A percentile compares a stretch with the other conserved stretches of the same genome.
These are phyloP conservation scores for Aspergillus thermomutatus DNA, from an alignment of 2,329 filamentous ascomycete species.

Conservation along the genomic window DNA sequence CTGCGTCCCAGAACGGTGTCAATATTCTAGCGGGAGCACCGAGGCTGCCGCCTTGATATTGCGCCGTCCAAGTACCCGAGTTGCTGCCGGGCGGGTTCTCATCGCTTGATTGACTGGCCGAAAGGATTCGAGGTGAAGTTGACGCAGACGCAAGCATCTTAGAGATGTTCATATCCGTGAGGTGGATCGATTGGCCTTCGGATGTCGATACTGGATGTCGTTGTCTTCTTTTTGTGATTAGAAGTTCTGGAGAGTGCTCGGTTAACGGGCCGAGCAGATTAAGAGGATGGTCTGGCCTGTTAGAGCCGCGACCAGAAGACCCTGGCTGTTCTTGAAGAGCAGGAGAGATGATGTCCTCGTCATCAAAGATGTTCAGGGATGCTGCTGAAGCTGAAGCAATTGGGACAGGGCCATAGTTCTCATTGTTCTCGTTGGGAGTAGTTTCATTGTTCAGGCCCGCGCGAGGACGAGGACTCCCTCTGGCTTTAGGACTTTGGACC, in stretches of 20 bases:
- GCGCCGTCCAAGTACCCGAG: constrained; percentile 7
- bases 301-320: constrained; percentile 7
- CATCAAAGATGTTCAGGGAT: neutral
- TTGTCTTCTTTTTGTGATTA: constrained; percentile 23
- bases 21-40: neutral
- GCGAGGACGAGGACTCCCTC: constrained; percentile 6
- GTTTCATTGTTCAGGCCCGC: neutral
- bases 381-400: neutral
- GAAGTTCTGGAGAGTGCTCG: constrained; percentile 13
- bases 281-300: constrained; percentile 3
- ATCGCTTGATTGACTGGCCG: constrained; percentile 20
- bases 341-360: neutral
- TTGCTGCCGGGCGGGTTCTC: constrained; percentile 15
- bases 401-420: neutral
- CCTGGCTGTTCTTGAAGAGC: neutral
- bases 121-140: constrained; percentile 17
- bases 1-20: constrained; percentile 1
- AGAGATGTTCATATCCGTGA: constrained; percentile 29
- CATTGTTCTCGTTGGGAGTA: neutral
- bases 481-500: constrained; percentile 2
- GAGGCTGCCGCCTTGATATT: constrained; percentile 4
- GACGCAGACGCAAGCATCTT: constrained; percentile 22
- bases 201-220: constrained; percentile 9
- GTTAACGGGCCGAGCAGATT: constrained; percentile 15
- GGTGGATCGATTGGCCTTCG: constrained; percentile 22